phyloP scores from a whole-genome alignment of 306 rosid genomes.

The Chamaecrista fasciculata region DNA sequence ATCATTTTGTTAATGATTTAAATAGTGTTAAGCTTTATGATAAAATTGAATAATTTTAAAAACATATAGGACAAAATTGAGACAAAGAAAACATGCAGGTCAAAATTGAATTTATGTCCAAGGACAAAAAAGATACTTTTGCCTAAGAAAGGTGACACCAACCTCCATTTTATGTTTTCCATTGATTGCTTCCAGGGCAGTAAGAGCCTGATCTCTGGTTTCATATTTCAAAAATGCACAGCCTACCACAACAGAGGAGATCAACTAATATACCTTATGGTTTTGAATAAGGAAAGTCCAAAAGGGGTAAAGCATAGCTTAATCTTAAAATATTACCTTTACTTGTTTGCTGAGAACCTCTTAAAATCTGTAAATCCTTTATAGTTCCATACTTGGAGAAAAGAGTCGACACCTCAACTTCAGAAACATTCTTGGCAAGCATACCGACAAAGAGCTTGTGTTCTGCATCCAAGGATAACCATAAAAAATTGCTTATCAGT shows the following conservation, averaged over 20 bases:
- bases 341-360: conserved; percentile 96
- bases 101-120: no score
- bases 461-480: conserved; percentile 51
- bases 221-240: conserved; percentile 97
- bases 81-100: no score
- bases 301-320: background rate
- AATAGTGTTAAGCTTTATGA: no score
- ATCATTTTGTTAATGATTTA: no score
- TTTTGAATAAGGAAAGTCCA: conserved; percentile 14
- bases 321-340: conserved; percentile 54
- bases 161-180: conserved; percentile 98
- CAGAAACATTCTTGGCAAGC: conserved; percentile 96
- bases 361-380: conserved; percentile 86
- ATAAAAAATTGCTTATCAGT: conserved; percentile 27
- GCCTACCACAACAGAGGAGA: conserved; percentile 47
- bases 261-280: conserved; percentile 3
- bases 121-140: no score
- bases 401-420: conserved; percentile 72
- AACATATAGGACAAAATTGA: no score
- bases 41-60: no score
- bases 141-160: no score
- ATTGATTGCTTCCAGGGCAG: conserved; percentile 79
- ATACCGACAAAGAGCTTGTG: conserved; percentile 96
- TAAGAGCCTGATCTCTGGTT: conserved; percentile 90
- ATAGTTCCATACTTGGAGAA: conserved; percentile 73